Base-by-base conservation (phyloP, 2,329 filamentous ascomycete genomes). In the Trichoderma simmonsii region DNA sequence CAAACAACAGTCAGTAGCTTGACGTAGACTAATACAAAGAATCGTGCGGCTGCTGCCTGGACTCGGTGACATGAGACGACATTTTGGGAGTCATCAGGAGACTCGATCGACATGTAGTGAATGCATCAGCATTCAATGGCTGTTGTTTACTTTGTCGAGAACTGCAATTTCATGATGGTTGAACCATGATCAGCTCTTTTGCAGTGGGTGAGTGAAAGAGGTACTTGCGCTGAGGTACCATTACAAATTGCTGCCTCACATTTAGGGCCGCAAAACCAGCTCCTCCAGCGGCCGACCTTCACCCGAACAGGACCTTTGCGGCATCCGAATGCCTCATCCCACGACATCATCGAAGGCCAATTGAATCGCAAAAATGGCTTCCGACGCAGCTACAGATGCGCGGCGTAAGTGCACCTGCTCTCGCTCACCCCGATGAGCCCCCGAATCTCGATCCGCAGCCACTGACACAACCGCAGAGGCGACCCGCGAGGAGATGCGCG, bases 401-500 rank as follows among this genome's bases (percentile, higher is more conserved):
- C 80, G 81, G 77, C 80, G 81, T 83, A 81, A 74, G 81, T 81
- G 72, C 36, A 51, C 36, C 65, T 34, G 63, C 57, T 24, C 18
- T 34, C 14, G 0, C 26, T 7, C 1, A 26, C 3, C 5, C 3
- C 3, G 0, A 8, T 62, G 4, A 48, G 2, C 9, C 12, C 15
- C 21, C 8, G 3, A 59, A 11, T 18, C n/a, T 26, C n/a, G 3
- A 36, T 54, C 28, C 21, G 24, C 21, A 21, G 4, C 51, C 54
- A 60, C 71, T 72, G 34, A 72, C 60, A 18, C 12, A 30, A 8
- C 11, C 26, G 30, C 80, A 93, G 91, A 88, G 82, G 93, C 93
- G 77, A 93, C 93, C 75, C 90, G 94, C 83, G 91, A 97, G 86
- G 93, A 96, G 84, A 98, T 98, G 95, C 91, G 93, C 80, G 93